phyloP scores from a whole-genome alignment of 78 protist genomes.

The Anaeramoeba flamelloides region DNA sequence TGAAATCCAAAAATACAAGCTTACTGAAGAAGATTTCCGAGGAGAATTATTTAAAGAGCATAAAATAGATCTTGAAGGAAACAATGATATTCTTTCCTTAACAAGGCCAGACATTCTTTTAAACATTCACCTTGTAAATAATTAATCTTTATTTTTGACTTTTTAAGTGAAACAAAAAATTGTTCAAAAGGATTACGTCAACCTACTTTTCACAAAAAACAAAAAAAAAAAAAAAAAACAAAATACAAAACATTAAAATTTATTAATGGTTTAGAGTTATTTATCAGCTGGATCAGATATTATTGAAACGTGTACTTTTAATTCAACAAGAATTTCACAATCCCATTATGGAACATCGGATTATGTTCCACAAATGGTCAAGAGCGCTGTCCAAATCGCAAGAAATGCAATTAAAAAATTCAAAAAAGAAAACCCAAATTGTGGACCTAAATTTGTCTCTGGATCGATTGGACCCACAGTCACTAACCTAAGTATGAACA shows the following conservation, averaged over 20 bases:
- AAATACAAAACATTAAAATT: no score
- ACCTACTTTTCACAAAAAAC: no score
- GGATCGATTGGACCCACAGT: constrained; percentile 94
- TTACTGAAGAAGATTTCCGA: constrained; percentile 78
- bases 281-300: constrained; percentile 92
- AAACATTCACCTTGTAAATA: constrained; percentile 64
- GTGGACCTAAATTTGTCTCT: constrained; percentile 57
- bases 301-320: constrained; percentile 92
- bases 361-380: constrained; percentile 20
- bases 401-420: constrained; percentile 20
- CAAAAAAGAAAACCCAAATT: constrained; percentile 17
- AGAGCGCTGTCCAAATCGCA: constrained; percentile 1
- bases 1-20: constrained; percentile 60
- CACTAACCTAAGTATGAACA: neutral
- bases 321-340: constrained; percentile 63
- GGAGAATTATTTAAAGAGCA: constrained; percentile 53
- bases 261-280: constrained; percentile 49
- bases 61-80: constrained; percentile 75
- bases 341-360: constrained; percentile 76
- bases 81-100: constrained; percentile 80
- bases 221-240: no score
- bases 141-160: no score
- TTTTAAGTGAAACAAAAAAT: no score
- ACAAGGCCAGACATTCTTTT: constrained; percentile 71
- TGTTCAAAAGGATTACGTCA: no score